Percentiles rank a stretch among this genome's conserved stretches.
Evolutionary conservation across 1,284 basidiomycete genomes (phyloP).

Genomic region (Sanghuangporus weigelae): DNA sequence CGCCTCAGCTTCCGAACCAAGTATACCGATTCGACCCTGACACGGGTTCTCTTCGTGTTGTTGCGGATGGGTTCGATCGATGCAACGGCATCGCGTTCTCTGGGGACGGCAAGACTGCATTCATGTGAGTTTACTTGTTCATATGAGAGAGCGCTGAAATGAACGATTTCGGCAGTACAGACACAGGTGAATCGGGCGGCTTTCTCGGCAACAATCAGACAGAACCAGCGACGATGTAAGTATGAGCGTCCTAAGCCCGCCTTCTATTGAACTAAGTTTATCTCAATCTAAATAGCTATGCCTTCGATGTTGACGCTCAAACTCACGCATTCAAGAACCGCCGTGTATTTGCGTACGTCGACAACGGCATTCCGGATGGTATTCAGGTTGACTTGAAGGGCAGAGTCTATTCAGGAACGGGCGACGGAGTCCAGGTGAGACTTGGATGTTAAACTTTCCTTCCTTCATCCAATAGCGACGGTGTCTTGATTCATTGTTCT

Average conservation of each 20-base stretch:
- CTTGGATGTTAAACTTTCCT: not conserved
- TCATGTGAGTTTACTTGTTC: conserved; percentile 43
- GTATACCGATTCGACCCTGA: conserved; percentile 68
- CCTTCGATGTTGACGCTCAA: conserved; percentile 60
- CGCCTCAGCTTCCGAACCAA: conserved; percentile 61
- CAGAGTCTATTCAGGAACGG: conserved; percentile 65
- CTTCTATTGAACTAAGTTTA: not conserved
- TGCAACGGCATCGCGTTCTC: conserved; percentile 69
- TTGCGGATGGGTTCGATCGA: conserved; percentile 62
- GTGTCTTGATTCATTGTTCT: not conserved
- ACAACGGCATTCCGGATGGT: conserved; percentile 62
- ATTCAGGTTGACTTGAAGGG: conserved; percentile 54
- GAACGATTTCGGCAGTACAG: conserved; percentile 34
- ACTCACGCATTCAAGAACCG: conserved; percentile 56
- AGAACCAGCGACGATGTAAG: conserved; percentile 63
- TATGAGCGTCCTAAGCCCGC: conserved; percentile 4
- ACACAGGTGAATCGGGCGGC: conserved; percentile 45
- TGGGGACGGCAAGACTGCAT: conserved; percentile 58
- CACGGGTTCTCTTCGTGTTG: conserved; percentile 58
- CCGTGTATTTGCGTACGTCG: conserved; percentile 65
- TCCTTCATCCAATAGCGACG: not conserved
- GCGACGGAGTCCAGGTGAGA: conserved; percentile 65
- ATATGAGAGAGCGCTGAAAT: not conserved
- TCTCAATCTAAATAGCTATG: conserved; percentile 44
- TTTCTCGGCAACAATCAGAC: conserved; percentile 56